phyloP scores from a whole-genome alignment of 2,329 filamentous ascomycete genomes.

The Nigrospora oryzae region DNA sequence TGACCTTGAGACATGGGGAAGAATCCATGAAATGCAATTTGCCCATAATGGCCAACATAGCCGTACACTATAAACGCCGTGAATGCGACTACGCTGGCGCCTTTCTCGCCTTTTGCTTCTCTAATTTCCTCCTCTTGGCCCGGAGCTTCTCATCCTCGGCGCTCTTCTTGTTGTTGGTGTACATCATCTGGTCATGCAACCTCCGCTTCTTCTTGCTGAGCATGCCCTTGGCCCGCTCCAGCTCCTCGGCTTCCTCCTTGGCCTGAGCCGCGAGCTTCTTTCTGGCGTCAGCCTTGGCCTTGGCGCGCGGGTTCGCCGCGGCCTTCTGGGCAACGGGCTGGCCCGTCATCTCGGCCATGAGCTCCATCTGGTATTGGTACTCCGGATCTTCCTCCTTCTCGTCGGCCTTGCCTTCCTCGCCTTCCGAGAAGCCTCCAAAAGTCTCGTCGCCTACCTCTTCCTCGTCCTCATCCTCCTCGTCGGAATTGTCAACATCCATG shows the following conservation, averaged over 20 bases:
- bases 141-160: constrained; percentile 81
- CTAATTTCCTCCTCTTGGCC: constrained; percentile 83
- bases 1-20: no score
- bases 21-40: no score
- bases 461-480: constrained; percentile 34
- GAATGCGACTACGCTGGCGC: constrained; percentile 13
- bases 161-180: constrained; percentile 89
- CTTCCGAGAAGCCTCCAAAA: constrained; percentile 43
- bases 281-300: constrained; percentile 60
- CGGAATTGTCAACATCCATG: constrained; percentile 42
- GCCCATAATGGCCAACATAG: no score
- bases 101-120: constrained; percentile 43
- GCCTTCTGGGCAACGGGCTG: constrained; percentile 43
- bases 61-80: no score
- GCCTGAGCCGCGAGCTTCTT: constrained; percentile 64
- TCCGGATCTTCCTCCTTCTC: constrained; percentile 45
- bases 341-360: constrained; percentile 86
- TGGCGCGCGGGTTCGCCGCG: constrained; percentile 42
- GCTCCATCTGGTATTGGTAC: constrained; percentile 73
- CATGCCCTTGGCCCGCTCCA: constrained; percentile 95
- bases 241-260: constrained; percentile 72
- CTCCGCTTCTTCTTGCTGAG: constrained; percentile 96
- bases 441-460: constrained; percentile 30
- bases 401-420: constrained; percentile 30
- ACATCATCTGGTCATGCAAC: constrained; percentile 94